These are phyloP conservation scores for Fusarium brachygibbosum DNA, from an alignment of 2,329 filamentous ascomycete genomes.

Conservation along the genomic window DNA sequence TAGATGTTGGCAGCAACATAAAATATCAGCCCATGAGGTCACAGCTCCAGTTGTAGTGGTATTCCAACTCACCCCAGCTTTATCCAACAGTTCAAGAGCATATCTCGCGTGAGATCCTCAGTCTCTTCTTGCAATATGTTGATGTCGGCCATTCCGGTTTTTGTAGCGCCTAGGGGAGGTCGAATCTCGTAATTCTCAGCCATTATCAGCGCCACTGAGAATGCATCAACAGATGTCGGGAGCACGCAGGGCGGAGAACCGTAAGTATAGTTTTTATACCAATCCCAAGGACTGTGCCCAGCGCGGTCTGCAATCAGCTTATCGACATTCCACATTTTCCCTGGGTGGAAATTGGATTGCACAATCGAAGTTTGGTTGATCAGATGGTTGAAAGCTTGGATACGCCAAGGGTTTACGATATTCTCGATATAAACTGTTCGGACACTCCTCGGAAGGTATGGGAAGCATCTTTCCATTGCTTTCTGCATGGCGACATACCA, in stretches of 20 bases:
- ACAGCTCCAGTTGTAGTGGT: not conserved
- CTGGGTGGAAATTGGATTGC: not conserved
- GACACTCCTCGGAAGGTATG: rapidly evolving
- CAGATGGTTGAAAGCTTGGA: not conserved
- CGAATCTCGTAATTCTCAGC: not conserved
- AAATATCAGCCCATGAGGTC: not conserved
- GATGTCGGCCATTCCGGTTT: too few relatives aligned
- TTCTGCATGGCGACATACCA: not conserved
- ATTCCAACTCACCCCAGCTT: not conserved
- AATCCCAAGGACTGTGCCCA: too few relatives aligned
- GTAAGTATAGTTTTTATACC: too few relatives aligned
- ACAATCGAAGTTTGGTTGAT: not conserved
- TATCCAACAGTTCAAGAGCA: too few relatives aligned
- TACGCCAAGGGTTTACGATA: not conserved
- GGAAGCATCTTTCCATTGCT: rapidly evolving
- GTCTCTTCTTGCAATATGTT: too few relatives aligned
- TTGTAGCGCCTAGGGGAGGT: too few relatives aligned
- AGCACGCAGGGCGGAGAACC: too few relatives aligned
- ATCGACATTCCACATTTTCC: not conserved
- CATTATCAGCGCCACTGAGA: not conserved
- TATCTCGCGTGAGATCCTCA: too few relatives aligned
- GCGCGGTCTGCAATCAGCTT: not conserved
- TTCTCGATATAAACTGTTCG: not conserved
- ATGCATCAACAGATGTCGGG: too few relatives aligned
- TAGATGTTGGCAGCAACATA: too few relatives aligned